These are phyloP conservation scores for Stevia rebaudiana DNA, from an alignment of 140 eudicot genomes.

Conservation along the genomic window DNA sequence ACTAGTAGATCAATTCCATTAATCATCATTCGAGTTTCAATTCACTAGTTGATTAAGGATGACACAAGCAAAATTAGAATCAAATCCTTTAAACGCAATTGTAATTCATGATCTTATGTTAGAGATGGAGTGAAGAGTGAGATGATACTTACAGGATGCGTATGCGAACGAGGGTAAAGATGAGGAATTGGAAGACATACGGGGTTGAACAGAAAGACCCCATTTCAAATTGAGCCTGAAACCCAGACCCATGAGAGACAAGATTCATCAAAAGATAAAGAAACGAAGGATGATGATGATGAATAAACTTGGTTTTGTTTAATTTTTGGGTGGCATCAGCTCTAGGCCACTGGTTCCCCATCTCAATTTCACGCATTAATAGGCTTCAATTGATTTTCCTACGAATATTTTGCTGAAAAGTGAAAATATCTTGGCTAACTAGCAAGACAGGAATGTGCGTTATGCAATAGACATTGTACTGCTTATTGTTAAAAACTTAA, in stretches of 20 bases:
- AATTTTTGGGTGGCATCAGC: not conserved
- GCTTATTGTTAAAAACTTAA: too few relatives aligned
- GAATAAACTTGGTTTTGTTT: constrained; percentile 6
- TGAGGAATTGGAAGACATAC: constrained; percentile 44
- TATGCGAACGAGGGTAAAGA: constrained; percentile 43
- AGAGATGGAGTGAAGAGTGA: not conserved
- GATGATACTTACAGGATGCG: constrained; percentile 51
- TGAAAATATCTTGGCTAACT: not conserved
- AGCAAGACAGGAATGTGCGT: not conserved
- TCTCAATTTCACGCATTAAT: constrained; percentile 20
- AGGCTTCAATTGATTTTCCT: constrained; percentile 2
- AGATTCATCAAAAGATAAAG: constrained; percentile 12
- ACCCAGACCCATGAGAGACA: constrained; percentile 34
- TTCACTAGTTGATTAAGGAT: too few relatives aligned
- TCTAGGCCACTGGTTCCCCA: constrained; percentile 32
- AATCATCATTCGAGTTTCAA: too few relatives aligned
- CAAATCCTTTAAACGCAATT: too few relatives aligned
- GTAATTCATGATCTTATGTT: too few relatives aligned
- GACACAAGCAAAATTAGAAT: too few relatives aligned
- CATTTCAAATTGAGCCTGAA: constrained; percentile 64
- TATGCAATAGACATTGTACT: too few relatives aligned
- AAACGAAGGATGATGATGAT: constrained; percentile 8
- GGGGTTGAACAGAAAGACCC: constrained; percentile 54
- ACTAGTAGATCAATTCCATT: too few relatives aligned
- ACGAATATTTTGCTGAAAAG: not conserved